phyloP scores from a whole-genome alignment of 495 filamentous ascomycete species.

The Rhypophila decipiens region DNA sequence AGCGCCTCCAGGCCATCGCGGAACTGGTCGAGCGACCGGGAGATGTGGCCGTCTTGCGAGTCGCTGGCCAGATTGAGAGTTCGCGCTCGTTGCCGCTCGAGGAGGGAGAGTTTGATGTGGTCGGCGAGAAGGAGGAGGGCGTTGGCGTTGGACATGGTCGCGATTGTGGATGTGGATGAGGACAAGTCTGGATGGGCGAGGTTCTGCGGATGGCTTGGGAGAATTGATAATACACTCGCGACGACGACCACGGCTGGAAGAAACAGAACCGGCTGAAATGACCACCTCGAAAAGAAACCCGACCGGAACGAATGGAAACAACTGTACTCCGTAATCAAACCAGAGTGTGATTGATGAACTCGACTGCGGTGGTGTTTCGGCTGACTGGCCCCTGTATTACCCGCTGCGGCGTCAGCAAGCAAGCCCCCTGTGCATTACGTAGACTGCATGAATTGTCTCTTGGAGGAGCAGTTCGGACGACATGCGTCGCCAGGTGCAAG shows the following conservation, averaged over 20 bases:
- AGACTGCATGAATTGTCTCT: too few species aligned
- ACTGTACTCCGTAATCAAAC: too few species aligned
- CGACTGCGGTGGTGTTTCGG: too few species aligned
- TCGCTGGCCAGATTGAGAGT: slow-evolving; percentile 73
- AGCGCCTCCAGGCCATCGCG: slow-evolving; percentile 74
- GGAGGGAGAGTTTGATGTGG: slow-evolving; percentile 70
- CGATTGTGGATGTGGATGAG: background rate
- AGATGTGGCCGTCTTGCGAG: slow-evolving; percentile 83
- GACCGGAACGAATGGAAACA: too few species aligned
- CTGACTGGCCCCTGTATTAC: too few species aligned
- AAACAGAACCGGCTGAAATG: too few species aligned
- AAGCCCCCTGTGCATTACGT: too few species aligned
- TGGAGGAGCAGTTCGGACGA: too few species aligned
- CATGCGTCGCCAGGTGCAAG: too few species aligned
- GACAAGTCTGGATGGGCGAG: background rate
- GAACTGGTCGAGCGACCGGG: slow-evolving; percentile 78
- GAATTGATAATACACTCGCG: background rate
- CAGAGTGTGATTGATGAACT: too few species aligned
- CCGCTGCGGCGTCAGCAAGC: too few species aligned
- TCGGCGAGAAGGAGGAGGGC: slow-evolving; percentile 71
- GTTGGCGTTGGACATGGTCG: slow-evolving; percentile 46
- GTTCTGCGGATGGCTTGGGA: background rate
- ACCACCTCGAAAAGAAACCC: too few species aligned
- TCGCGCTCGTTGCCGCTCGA: slow-evolving; percentile 87
- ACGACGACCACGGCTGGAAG: background rate